phyloP scores from a whole-genome alignment of 2,329 filamentous ascomycete genomes.

The Alternaria solani region DNA sequence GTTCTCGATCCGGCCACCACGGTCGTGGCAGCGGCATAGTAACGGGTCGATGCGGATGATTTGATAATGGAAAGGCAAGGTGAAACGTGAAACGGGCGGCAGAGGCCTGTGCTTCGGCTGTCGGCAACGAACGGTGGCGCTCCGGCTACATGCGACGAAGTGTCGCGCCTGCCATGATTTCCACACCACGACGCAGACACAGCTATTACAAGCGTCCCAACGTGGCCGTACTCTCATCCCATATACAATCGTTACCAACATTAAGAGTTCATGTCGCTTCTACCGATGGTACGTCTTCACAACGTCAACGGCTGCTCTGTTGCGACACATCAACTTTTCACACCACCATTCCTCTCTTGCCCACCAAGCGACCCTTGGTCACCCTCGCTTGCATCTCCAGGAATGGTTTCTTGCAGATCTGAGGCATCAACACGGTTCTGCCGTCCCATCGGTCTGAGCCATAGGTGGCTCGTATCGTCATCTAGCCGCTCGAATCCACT shows the following conservation, averaged over 20 bases:
- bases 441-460: not conserved
- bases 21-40: not conserved
- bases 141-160: not conserved
- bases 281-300: not conserved
- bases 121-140: not conserved
- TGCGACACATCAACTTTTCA: not conserved
- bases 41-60: not conserved
- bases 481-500: conserved; percentile 3
- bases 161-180: not conserved
- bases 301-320: not conserved
- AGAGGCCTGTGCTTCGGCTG: not conserved
- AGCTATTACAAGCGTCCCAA: not conserved
- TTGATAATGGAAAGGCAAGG: not conserved
- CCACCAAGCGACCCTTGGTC: conserved; percentile 1
- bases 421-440: conserved; percentile 1
- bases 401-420: not conserved
- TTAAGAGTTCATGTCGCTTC: not conserved
- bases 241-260: not conserved
- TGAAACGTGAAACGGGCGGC: not conserved
- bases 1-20: not conserved
- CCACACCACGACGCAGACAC: not conserved
- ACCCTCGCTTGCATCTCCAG: conserved; percentile 1
- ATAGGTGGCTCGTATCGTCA: not conserved
- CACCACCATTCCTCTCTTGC: not conserved
- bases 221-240: not conserved